Evolutionary conservation across 768 basidiomycete genomes (phyloP), one percentile per base, ranked within the genome.

Genomic region (Austroboletus festivus): DNA sequence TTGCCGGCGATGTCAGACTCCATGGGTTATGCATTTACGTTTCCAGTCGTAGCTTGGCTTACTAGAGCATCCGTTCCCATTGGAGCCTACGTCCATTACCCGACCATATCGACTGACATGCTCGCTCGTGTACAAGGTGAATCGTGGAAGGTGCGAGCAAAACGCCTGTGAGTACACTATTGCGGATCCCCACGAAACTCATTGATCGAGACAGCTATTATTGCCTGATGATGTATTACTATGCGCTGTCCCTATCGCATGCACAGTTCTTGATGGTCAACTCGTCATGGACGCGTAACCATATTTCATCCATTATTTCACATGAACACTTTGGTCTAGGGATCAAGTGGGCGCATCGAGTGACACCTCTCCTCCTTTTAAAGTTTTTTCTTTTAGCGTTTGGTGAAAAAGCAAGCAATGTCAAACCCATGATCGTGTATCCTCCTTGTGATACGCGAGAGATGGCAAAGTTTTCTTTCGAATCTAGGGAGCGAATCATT

Each of bases 11-110:
- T 38, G 3, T 12, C 56, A 96, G 95, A 99, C 64, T 92, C 93
- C 0, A 98, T 98, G 94, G 96, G 96, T 23, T 96, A 93, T 58
- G 93, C 93, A 0, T 97, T 97, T 62, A 91, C 92, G 2, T 93
- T 90, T 65, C 91, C 86, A 16, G 71, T 88, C 24, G 83, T 93
- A 8, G 69, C 79, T 1, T 68, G 81, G 44, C 60, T 95, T 2
- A 66, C 66, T 18, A 55, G 56, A 39, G 76, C 80, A 15, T 63
- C 73, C 15, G 75, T 91, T 34, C 84, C 89, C 3, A 77, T 95
- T 20, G 93, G 88, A 9, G 88, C 93, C 23, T 99, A 98, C 58
- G 82, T 93, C 10, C 96, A 99, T 67, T 99, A 96, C 62, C 96
- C 96, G 1, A 96, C 90, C 7, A 95, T 99, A 62, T 93, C 90